A percentile compares a stretch with the other conserved stretches of the same genome.
Conservation (phyloP, 2,329 filamentous ascomycete species). For the Seiridium cupressi region DNA sequence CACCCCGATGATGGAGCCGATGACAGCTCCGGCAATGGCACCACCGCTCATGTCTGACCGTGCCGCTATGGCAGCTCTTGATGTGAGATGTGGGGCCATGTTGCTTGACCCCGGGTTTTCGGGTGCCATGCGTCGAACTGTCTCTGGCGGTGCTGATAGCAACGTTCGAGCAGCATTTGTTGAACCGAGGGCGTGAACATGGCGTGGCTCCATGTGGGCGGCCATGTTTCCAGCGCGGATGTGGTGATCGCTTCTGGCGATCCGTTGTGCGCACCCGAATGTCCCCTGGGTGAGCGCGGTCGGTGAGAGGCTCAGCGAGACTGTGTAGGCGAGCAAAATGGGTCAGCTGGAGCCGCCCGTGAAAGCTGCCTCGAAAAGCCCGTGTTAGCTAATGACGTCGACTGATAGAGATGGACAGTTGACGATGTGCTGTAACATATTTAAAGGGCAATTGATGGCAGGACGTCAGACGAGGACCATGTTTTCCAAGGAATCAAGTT, state of each 20-base stretch:
- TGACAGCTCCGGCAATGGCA: constrained; percentile 28
- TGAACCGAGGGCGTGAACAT: background rate
- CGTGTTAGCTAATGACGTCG: constrained; percentile 6
- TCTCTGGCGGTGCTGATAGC: background rate
- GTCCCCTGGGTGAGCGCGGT: background rate
- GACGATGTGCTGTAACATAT: background rate
- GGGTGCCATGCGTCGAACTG: background rate
- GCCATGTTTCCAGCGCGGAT: background rate
- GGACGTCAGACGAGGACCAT: background rate
- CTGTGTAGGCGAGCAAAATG: constrained; percentile 2
- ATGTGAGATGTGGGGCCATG: constrained; percentile 17
- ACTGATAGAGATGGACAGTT: constrained; percentile 1
- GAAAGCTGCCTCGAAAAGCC: constrained; percentile 3
- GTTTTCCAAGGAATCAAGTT: constrained; percentile 4
- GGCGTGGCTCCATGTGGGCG: background rate
- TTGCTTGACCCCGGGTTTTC: background rate
- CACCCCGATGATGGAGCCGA: constrained; percentile 28
- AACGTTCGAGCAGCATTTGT: background rate
- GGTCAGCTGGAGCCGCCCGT: constrained; percentile 6
- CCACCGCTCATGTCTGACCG: constrained; percentile 24
- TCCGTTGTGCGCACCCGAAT: too few species aligned
- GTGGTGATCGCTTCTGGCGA: background rate
- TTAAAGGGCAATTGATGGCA: constrained; percentile 6
- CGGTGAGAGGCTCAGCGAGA: constrained; percentile 1
- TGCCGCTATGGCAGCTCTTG: constrained; percentile 17